Conservation (phyloP, 164 flowering plant species). For the Stephania japonica region DNA sequence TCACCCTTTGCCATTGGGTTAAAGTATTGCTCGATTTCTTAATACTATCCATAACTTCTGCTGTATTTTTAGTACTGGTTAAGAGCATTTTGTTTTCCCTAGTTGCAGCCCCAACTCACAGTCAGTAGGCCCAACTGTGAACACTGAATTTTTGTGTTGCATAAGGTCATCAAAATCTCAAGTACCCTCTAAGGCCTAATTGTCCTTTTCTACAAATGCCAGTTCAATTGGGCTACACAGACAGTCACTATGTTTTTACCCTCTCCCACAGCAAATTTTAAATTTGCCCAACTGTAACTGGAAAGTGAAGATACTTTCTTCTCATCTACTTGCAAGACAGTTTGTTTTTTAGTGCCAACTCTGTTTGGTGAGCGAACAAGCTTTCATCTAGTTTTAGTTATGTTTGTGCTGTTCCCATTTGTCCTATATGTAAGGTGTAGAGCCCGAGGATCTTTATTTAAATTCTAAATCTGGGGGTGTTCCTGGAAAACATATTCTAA, state of each 20-base stretch:
- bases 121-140: neutral
- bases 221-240: constrained; percentile 1
- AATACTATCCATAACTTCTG: no score
- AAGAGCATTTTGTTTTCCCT: neutral
- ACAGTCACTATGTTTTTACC: neutral
- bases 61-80: no score
- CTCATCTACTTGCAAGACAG: neutral
- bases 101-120: neutral
- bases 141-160: neutral
- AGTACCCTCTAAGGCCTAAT: constrained; percentile 1
- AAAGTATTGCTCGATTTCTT: no score
- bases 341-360: neutral
- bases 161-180: constrained; percentile 1
- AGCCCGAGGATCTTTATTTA: neutral
- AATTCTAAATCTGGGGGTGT: neutral
- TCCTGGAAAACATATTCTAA: neutral
- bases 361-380: neutral
- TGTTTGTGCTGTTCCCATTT: neutral
- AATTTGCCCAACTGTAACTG: constrained; percentile 2
- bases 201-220: neutral
- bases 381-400: neutral
- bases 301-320: constrained; percentile 5
- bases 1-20: no score
- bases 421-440: neutral
- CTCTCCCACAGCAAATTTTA: constrained; percentile 1